Percentiles rank a stretch among this genome's conserved stretches.
phyloP scores from a whole-genome alignment of 2,329 filamentous ascomycete species.

The Fusarium hainanense region DNA sequence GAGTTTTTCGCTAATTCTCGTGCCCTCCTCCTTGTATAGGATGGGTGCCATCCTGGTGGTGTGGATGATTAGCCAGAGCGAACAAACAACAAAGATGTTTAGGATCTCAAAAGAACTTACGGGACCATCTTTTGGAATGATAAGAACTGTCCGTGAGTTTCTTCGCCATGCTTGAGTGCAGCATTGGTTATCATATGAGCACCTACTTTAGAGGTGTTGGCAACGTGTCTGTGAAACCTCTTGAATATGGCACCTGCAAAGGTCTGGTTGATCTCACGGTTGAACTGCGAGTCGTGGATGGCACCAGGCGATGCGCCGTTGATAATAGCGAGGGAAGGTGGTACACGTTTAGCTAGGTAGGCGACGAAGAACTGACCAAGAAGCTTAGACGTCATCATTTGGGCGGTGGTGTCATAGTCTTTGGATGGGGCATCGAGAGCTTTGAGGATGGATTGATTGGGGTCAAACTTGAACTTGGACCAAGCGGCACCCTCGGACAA shows the following conservation, averaged over 20 bases:
- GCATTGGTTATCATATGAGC: slow-evolving; percentile 23
- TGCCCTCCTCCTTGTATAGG: neutral
- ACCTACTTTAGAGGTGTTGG: neutral
- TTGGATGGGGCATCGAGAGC: neutral
- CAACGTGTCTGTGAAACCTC: neutral
- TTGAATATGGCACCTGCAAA: slow-evolving; percentile 13
- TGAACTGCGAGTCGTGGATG: slow-evolving; percentile 4
- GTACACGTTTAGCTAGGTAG: slow-evolving; percentile 23
- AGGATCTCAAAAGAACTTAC: neutral
- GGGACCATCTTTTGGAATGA: neutral
- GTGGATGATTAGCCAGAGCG: neutral
- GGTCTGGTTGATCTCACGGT: neutral
- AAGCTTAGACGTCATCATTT: slow-evolving; percentile 22
- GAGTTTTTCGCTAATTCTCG: neutral
- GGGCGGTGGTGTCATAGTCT: neutral
- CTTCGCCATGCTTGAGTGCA: slow-evolving; percentile 14
- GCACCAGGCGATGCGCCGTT: slow-evolving; percentile 10
- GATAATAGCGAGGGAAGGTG: neutral
- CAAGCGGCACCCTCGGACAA: slow-evolving; percentile 27
- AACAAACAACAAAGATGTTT: no score
- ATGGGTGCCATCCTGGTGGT: neutral
- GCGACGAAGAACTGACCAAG: slow-evolving; percentile 31
- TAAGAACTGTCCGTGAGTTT: neutral
- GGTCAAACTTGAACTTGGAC: neutral
- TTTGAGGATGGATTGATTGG: neutral